Evolutionary conservation across 2,329 filamentous ascomycete genomes (phyloP), one percentile per base, ranked within the genome.

Genomic region (Ophiosphaerella herpotricha): DNA sequence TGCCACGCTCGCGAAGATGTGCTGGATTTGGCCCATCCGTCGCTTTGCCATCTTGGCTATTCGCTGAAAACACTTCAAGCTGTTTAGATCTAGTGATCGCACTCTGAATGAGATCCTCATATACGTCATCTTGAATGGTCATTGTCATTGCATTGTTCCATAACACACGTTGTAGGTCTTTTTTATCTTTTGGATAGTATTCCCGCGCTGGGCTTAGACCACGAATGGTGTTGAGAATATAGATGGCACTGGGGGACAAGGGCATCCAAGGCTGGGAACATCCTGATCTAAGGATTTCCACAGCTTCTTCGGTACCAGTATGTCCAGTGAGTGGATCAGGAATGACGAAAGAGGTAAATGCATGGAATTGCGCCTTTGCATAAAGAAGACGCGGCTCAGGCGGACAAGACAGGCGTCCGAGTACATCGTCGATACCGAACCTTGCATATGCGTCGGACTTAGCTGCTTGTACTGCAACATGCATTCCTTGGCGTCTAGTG

Each of bases 351-450:
- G 85, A 85, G 0, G 86, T 89, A 4, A 78, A 68, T 0, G 85
- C 86, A 59, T 89, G 86, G 1, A 85, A 64, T 4, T 78, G 66
- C 0, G 84, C 84, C 57, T 85, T 87, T 1, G 73, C 73, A 47
- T 85, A 85, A 0, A 84, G 68, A 0, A 85, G 67, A 0, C 64
- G 63, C 0, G 82, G 82, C 39, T 88, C 85, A 0, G 81, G 72
- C 0, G 84, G 75, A 34, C 84, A 86, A 2, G 81, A 77, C 0
- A 89, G 65, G 0, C 82, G 77, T 0, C 81, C 79, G 2, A 89
- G 73, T 0, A 81, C 61, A 1, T 75, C 61, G 39, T 88, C 79
- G 38, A 88, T 78, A 0, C 70, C 70, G 42, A 81, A 88, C 7
- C 73, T 78, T 0, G 74, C 73, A 50, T 85, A 85, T 0, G 42